A percentile compares a stretch with the other conserved stretches of the same genome.
Conservation (phyloP, 257 asterid genomes). For the Thymus quinquecostatus region DNA sequence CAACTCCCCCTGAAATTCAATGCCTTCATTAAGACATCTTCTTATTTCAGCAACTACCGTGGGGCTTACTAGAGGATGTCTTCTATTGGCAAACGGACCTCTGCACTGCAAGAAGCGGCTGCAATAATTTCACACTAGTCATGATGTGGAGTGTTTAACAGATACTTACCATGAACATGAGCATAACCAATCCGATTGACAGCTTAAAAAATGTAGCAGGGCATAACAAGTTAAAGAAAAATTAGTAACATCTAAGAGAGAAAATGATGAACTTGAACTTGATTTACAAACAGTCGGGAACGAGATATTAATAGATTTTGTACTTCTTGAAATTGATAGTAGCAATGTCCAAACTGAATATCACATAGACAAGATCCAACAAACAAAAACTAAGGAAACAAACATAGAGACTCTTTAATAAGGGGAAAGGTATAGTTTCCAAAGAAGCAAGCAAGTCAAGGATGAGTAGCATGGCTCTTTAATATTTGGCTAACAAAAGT, state of each 20-base stretch:
- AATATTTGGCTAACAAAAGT: not conserved
- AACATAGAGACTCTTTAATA: not conserved
- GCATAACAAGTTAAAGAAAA: not conserved
- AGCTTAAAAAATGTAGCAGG: not conserved
- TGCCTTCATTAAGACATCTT: conserved; percentile 53
- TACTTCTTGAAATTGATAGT: not conserved
- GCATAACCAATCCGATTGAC: not conserved
- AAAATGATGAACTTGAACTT: not conserved
- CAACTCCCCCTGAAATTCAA: conserved; percentile 59
- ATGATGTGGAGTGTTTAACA: conserved; percentile 14
- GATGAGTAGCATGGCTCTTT: not conserved
- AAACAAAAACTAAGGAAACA: not conserved
- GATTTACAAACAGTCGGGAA: conserved; percentile 7
- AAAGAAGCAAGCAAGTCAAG: not conserved
- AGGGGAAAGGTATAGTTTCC: not conserved
- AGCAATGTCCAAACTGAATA: not conserved
- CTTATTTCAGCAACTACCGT: conserved; percentile 52
- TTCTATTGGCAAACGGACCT: conserved; percentile 61
- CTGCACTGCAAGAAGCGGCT: conserved; percentile 71
- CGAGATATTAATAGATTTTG: not conserved
- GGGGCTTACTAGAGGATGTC: conserved; percentile 61
- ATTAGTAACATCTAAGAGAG: not conserved
- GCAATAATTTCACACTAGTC: conserved; percentile 30
- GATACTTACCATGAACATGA: conserved; percentile 11
- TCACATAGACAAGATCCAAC: not conserved